Base-by-base conservation (phyloP, 164 flowering plant species). In the Tetrastigma voinierianum region DNA sequence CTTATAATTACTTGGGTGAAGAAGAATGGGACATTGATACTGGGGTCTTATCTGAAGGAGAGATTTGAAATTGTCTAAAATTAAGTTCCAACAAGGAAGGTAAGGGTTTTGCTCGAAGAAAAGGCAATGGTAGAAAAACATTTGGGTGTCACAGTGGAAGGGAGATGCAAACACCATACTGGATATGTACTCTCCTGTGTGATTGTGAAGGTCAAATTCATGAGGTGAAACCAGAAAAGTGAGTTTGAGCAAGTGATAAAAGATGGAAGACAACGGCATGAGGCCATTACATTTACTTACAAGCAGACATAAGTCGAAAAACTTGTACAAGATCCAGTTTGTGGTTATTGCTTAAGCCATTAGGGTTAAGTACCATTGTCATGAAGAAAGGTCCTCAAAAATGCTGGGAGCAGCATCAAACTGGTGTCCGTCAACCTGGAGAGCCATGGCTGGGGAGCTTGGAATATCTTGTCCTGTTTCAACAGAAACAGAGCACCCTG, bases 161-260 rank as follows among this genome's bases (percentile, higher is more conserved):
- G 81, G 78, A 63, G 63, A 32, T 58, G 73, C 72, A 23, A 54
- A 53, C 9, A 20, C 67, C 3, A 66, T 78, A 19, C 45, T 78
- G 57, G 21, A 59, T 6, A 71, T 57, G 76, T 74, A 76, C 46
- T 68, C 76, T 2, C 54, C 53, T 18, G 74, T 62, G 74, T 59
- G 59, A 78, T 19, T 58, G 18, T 14, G n/a, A 60, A 12, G 81
- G 81, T 10, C 46, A 46, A 14, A 23, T 16, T 47, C 48, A 61
- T 17, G 21, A 9, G 11, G 60, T 78, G 62, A 17, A 54, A 46
- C 8, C 43, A 56, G 24, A 71, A 58, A 40, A 49, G 11, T 23
- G 21, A 10, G 11, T 68, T 74, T 57, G 59, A 32, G 32, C 46
- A 18, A 19, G 18, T 53, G 19, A 71, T 67, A 44, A 21, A 32